Percentiles rank a stretch among this genome's conserved stretches.
phyloP scores from a whole-genome alignment of 2,329 filamentous ascomycete species.

The Epichloe baconii region DNA sequence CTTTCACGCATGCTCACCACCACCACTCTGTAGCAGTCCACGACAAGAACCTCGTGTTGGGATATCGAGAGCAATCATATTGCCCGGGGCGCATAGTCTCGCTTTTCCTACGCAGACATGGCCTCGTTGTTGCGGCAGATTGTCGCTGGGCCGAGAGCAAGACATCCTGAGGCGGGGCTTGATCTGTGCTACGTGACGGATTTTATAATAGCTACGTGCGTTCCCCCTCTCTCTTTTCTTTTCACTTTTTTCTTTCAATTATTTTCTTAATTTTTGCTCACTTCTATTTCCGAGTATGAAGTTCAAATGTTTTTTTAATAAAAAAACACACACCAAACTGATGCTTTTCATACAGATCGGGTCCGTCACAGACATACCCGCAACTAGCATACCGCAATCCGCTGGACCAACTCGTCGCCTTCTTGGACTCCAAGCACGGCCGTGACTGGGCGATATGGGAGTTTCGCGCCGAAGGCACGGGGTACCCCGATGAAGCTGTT shows the following conservation, averaged over 20 bases:
- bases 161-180: conserved; percentile 75
- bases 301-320: too few species aligned
- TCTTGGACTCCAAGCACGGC: conserved; percentile 75
- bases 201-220: conserved; percentile 52
- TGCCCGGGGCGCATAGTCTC: too few species aligned
- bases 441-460: conserved; percentile 93
- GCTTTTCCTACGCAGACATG: conserved; percentile 28
- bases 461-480: conserved; percentile 90
- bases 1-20: too few species aligned
- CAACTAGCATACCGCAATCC: conserved; percentile 90
- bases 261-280: too few species aligned
- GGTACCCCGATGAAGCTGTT: conserved; percentile 84
- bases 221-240: neutral
- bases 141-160: conserved; percentile 72
- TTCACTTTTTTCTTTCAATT: neutral
- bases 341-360: conserved; percentile 49
- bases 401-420: conserved; percentile 72
- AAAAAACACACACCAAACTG: neutral
- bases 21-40: too few species aligned
- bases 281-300: too few species aligned
- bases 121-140: conserved; percentile 77
- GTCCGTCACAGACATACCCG: conserved; percentile 79
- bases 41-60: too few species aligned
- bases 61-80: too few species aligned
- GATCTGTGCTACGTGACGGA: conserved; percentile 95